Evolutionary conservation across 352 stramenopile genomes (phyloP), one percentile per base, ranked within the genome.

Genomic region (Pythium oligandrum): DNA sequence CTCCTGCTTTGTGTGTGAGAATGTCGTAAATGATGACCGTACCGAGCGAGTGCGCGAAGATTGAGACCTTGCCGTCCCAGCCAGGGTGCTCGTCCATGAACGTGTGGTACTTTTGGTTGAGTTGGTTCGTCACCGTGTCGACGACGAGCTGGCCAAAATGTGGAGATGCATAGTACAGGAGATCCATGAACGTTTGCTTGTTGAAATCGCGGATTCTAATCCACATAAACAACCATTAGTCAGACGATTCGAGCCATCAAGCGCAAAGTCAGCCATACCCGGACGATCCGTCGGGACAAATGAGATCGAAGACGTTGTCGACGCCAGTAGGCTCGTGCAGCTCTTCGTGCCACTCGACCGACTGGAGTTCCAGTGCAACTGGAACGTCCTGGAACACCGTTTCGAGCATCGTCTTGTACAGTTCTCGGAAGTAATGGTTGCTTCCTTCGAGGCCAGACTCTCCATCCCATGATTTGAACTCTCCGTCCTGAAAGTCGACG

Each of bases 101-200:
- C 26, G 96, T 69, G 37, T 77, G 73, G 56, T 97, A 96, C 66
- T 97, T 93, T 36, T 96, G 73, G 47, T 90, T 95, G 8, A 95
- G 67, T 56, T 95, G 80, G 46, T 88, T 60, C 11, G 83, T 92
- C 48, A 97, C 90, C 4, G 91, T 90, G 67, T 96, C 78, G 42
- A 97, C 75, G 45, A 98, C 95, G 26, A 96, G 68, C 55, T 97
- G 90, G 5, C 92, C 86, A 59, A 96, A 96, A 3, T 82, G 71
- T 35, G 89, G 86, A 12, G 82, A 95, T 59, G 97, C 68, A 66
- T 97, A 98, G 50, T 96, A 98, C 3, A 97, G 61, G n/a, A 97
- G 79, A 51, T 98, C 91, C 83, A 98, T 95, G 35, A 98, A 70
- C 1, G 91, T 96, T 63, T 97, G 88, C 59, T 98, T 98, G 60